Conservation (phyloP, 768 basidiomycete genomes). For the Austroboletus eburneus region DNA sequence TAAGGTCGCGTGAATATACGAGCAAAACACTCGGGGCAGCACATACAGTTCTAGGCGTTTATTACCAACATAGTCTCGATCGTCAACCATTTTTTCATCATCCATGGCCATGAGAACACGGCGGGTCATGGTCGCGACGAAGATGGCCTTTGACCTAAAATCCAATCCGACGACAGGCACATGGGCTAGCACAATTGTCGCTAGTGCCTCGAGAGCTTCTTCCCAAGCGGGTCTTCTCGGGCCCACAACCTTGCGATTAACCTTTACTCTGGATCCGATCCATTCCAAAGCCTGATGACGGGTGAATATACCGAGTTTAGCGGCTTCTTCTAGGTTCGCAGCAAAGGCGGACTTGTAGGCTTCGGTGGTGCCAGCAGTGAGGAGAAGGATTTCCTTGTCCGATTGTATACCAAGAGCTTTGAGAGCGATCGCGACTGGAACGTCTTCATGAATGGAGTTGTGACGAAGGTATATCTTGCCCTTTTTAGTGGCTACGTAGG, state of each 20-base stretch:
- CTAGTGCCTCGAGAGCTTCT: slow-evolving; percentile 94
- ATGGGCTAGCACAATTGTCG: slow-evolving; percentile 95
- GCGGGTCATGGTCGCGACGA: slow-evolving; percentile 96
- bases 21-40: slow-evolving; percentile 3
- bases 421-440: slow-evolving; percentile 92
- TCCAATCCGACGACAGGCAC: slow-evolving; percentile 88
- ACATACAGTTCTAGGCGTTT: slow-evolving; percentile 95
- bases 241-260: slow-evolving; percentile 77
- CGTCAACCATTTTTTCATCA: slow-evolving; percentile 96
- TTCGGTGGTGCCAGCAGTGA: slow-evolving; percentile 90
- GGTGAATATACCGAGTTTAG: slow-evolving; percentile 87
- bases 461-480: slow-evolving; percentile 94
- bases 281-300: slow-evolving; percentile 92
- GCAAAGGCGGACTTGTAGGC: slow-evolving; percentile 84
- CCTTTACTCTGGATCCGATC: slow-evolving; percentile 89
- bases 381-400: slow-evolving; percentile 94
- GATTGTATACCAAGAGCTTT: slow-evolving; percentile 96
- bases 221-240: slow-evolving; percentile 85
- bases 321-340: slow-evolving; percentile 90
- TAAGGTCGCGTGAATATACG: slow-evolving; percentile 6
- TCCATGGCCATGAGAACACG: slow-evolving; percentile 95
- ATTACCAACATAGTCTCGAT: slow-evolving; percentile 98
- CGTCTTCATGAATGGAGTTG: slow-evolving; percentile 95
- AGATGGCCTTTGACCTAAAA: slow-evolving; percentile 91
- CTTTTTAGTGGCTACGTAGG: slow-evolving; percentile 94